Percentiles rank a stretch among this genome's conserved stretches.
Evolutionary conservation across 2,329 filamentous ascomycete species (phyloP).

Genomic region (Geosmithia morbida): DNA sequence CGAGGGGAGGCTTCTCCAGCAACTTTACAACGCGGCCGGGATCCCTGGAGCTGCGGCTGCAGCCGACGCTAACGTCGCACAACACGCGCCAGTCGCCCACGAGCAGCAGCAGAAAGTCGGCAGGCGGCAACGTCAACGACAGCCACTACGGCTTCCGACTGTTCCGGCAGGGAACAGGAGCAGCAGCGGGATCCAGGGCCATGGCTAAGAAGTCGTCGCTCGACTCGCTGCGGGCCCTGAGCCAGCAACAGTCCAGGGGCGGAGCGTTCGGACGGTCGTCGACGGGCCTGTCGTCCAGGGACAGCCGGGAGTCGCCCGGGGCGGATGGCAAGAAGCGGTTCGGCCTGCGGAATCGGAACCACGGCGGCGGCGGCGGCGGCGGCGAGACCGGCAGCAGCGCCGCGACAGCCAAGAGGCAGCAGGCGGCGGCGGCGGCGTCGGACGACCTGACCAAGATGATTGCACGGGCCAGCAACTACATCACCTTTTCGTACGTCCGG

Average conservation of each 20-base stretch:
- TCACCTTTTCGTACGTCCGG: slow-evolving; percentile 92
- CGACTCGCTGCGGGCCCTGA: slow-evolving; percentile 35
- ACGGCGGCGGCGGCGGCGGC: slow-evolving; percentile 24
- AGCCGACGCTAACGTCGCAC: slow-evolving; percentile 61
- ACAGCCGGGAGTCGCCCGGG: slow-evolving; percentile 18
- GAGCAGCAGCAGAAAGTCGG: slow-evolving; percentile 22
- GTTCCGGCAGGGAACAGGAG: slow-evolving; percentile 21
- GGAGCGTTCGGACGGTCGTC: slow-evolving; percentile 26
- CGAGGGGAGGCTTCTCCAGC: slow-evolving; percentile 28
- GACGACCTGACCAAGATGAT: slow-evolving; percentile 98
- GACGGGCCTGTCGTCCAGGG: slow-evolving; percentile 25
- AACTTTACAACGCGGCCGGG: slow-evolving; percentile 50
- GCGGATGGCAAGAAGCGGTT: slow-evolving; percentile 40
- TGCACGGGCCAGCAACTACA: slow-evolving; percentile 84
- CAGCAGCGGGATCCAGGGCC: slow-evolving; percentile 16
- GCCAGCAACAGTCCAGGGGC: slow-evolving; percentile 18
- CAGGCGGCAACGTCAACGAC: slow-evolving; percentile 31
- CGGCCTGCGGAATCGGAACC: slow-evolving; percentile 32
- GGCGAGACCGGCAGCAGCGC: neutral
- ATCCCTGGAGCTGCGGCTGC: slow-evolving; percentile 67
- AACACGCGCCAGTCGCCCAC: slow-evolving; percentile 16
- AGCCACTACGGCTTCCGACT: slow-evolving; percentile 37
- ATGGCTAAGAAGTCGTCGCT: slow-evolving; percentile 37
- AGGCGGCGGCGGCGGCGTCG: slow-evolving; percentile 29
- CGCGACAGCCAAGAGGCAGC: slow-evolving; percentile 27